Evolutionary conservation across 2,329 filamentous ascomycete genomes (phyloP).

Genomic region (Ophiognomonia clavigignenti-juglandacearum): DNA sequence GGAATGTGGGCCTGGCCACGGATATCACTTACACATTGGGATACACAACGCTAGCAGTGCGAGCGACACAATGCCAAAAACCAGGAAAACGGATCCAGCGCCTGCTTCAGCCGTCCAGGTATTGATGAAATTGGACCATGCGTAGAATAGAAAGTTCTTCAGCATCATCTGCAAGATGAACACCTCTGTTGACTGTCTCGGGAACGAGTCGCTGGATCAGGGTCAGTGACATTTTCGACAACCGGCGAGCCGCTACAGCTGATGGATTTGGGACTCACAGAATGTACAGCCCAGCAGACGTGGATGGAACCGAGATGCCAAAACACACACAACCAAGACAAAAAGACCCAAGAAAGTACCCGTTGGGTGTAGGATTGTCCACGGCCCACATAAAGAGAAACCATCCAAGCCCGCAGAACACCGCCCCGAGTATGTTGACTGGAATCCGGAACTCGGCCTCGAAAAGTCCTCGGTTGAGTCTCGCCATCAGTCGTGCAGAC

Average conservation of each 20-base stretch:
- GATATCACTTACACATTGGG: conserved; percentile 31
- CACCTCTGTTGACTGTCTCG: conserved; percentile 24
- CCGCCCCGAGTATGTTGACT: conserved; percentile 15
- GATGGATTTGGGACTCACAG: conserved; percentile 21
- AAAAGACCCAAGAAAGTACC: conserved; percentile 17
- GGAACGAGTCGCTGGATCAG: conserved; percentile 24
- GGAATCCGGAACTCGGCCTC: conserved; percentile 21
- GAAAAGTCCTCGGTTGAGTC: conserved; percentile 15
- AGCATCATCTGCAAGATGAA: conserved; percentile 31
- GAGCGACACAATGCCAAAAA: conserved; percentile 25
- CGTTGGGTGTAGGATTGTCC: conserved; percentile 12
- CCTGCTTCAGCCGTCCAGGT: conserved; percentile 23
- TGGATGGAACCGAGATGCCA: conserved; percentile 18
- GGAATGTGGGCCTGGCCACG: neutral
- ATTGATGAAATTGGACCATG: conserved; percentile 28
- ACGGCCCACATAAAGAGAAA: conserved; percentile 20
- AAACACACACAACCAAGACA: conserved; percentile 17
- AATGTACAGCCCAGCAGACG: conserved; percentile 25
- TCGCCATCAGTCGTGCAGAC: conserved; percentile 15
- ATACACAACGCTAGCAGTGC: conserved; percentile 26
- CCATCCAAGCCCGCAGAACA: conserved; percentile 18
- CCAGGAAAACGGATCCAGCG: conserved; percentile 22
- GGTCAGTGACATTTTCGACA: neutral
- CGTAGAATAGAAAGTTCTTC: conserved; percentile 30
- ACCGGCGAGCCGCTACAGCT: neutral